Conservation (phyloP, 495 filamentous ascomycete genomes). For the Trichoderma erinaceum region DNA sequence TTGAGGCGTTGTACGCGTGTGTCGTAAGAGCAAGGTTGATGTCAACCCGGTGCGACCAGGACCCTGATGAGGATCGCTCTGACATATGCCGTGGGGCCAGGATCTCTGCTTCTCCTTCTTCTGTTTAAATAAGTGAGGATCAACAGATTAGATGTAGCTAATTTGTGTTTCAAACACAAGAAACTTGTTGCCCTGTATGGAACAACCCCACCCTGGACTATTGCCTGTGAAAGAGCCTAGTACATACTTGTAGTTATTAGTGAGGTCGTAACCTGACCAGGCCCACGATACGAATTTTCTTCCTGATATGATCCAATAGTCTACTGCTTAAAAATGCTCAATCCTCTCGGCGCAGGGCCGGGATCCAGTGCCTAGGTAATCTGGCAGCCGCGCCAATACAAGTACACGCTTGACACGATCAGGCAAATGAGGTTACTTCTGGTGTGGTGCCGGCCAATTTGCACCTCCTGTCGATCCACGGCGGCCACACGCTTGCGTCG, state of each 20-base stretch:
- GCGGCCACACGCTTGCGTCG: not conserved
- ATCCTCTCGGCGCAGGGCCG: not conserved
- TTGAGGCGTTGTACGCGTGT: too few relatives aligned
- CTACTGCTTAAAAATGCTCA: not conserved
- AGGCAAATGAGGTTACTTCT: not conserved
- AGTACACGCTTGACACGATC: not conserved
- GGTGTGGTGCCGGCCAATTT: not conserved
- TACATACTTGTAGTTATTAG: not conserved
- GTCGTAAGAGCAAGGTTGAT: too few relatives aligned
- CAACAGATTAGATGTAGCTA: too few relatives aligned
- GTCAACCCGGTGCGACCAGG: too few relatives aligned
- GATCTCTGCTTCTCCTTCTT: too few relatives aligned
- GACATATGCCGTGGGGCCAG: too few relatives aligned
- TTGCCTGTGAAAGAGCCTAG: too few relatives aligned
- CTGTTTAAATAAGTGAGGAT: too few relatives aligned
- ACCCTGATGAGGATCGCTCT: too few relatives aligned
- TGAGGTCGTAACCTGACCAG: not conserved
- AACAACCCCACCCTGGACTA: too few relatives aligned
- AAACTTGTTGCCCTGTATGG: too few relatives aligned
- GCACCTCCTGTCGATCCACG: constrained; percentile 12
- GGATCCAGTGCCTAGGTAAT: not conserved
- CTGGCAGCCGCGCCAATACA: not conserved
- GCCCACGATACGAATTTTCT: not conserved
- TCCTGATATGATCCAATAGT: not conserved
- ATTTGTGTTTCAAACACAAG: too few relatives aligned